Evolutionary conservation across 805 yeast genomes (phyloP), one percentile per base, ranked within the genome.

Genomic region (Tetrapisispora taiwanensis): DNA sequence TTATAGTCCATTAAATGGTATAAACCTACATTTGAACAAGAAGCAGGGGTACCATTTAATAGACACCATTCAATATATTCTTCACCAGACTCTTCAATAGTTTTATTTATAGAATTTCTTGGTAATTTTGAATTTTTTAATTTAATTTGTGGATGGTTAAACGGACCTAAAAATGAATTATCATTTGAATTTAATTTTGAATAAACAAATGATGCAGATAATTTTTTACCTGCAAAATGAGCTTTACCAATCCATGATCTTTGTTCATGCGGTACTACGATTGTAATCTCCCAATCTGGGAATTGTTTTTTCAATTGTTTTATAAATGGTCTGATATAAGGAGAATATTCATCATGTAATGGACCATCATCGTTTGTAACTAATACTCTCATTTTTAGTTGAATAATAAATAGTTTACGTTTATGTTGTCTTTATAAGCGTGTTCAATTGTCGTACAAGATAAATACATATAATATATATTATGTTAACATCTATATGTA

Each of bases 231-330:
- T 0, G 94, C 94, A 56, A 92, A 79, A 68, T 89, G 97, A 6
- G 98, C 97, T 62, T 92, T 92, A 31, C 96, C 96, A 46, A 88
- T 90, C 98, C 98, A 92, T 13, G 97, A 89, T 53, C 92, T 67
- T 53, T 86, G 95, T 43, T 79, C 74, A 48, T 71, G 66, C 12
- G 98, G 98, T 3, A 92, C 81, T 24, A 82, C 88, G 18, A 89
- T 79, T 20, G 88, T 78, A 28, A 89, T 65, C 24, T 83, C 76
- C 97, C 97, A 90, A 58, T 85, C 78, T 6, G 96, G 85, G 34
- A 51, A 46, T 43, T 68, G 53, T 35, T 69, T 59, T 37, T 60
- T 59, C 38, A 89, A 70, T 39, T 85, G 84, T 49, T 82, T 82
- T 6, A 86, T 88, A 31, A 92, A 72, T 52, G 77, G 82, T 56